Percentiles rank a stretch among this genome's conserved stretches.
phyloP scores from a whole-genome alignment of 371 early-diverging fungal species.

The Gilbertella persicaria region DNA sequence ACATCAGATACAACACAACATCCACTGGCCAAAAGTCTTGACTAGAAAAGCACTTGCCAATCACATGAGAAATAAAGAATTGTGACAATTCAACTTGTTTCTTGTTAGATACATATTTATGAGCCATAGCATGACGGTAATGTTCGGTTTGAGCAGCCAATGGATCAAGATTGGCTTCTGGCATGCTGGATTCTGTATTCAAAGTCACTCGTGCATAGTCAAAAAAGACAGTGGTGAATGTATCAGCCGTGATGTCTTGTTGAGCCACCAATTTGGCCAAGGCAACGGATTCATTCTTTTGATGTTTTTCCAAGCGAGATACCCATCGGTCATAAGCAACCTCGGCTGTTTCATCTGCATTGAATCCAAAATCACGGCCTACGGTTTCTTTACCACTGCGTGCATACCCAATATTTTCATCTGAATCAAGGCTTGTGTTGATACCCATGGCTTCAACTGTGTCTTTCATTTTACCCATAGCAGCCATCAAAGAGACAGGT shows the following conservation, averaged over 20 bases:
- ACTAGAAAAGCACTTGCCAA: slow-evolving; percentile 45
- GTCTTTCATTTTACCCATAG: slow-evolving; percentile 63
- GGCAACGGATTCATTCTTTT: slow-evolving; percentile 24
- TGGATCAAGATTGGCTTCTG: slow-evolving; percentile 13
- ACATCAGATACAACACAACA: slow-evolving; percentile 53
- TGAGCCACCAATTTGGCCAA: slow-evolving; percentile 23
- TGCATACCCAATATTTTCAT: slow-evolving; percentile 29
- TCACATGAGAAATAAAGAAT: slow-evolving; percentile 45
- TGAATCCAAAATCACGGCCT: slow-evolving; percentile 7
- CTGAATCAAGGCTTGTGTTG: slow-evolving; percentile 19
- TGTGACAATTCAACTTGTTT: slow-evolving; percentile 45
- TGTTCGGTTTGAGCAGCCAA: slow-evolving; percentile 13
- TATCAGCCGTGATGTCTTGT: slow-evolving; percentile 17
- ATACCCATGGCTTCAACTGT: slow-evolving; percentile 54
- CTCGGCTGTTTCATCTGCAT: slow-evolving; percentile 12
- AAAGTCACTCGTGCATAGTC: slow-evolving; percentile 11
- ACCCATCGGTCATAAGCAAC: slow-evolving; percentile 34
- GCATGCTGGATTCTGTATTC: slow-evolving; percentile 8
- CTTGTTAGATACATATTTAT: slow-evolving; percentile 14
- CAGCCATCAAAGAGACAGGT: slow-evolving; percentile 68
- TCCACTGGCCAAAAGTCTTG: slow-evolving; percentile 57
- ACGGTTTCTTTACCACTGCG: slow-evolving; percentile 39
- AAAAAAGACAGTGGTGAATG: slow-evolving; percentile 40
- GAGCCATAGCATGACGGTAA: slow-evolving; percentile 15
- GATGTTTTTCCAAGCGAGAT: slow-evolving; percentile 22